Evolutionary conservation across 352 stramenopile species (phyloP), one percentile per base, ranked within the genome.

Genomic region (Phytophthora foliorum): DNA sequence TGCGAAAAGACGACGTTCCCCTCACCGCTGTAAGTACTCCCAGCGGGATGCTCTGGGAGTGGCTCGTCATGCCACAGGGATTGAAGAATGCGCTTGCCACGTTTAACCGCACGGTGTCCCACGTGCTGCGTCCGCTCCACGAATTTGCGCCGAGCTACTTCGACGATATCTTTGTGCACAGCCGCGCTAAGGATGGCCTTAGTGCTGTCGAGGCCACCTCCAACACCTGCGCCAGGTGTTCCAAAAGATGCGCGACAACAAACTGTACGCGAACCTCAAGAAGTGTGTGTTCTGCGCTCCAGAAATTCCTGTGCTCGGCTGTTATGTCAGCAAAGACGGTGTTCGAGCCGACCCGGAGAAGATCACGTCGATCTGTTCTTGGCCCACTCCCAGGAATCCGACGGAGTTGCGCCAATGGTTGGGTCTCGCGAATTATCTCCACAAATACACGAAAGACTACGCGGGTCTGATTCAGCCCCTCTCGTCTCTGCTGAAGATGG

Each of bases 111-210:
- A 41, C 73, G 19, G 67, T 84, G 0, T 65, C 53, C 5, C 31
- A 58, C n/a, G 17, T 72, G n/a, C 27, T 57, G 3, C 41, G 57
- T 0, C 50, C 59, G 4, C 25, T 71, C n/a, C 58, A 46, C 68
- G 1, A 61, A 17, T 68, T 71, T 38, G 52, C 68, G 2, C 70
- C 50, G 14, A 64, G 51, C 17, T 79, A 79, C 14, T 77, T 82
- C 42, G 70, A 82, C 36, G 70, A 77, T 19, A 55, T 82, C 42
- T 77, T 63, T 39, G 31, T 76, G 5, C 69, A 69, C 63, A 66
- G 56, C 19, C 46, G 41, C 14, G 49, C 48, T 14, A 25, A 49
- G 16, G 22, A 36, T 9, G 39, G 24, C 3, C 31, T 38, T 5
- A 29, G 25, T 5, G 25, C 2, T 5, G 29, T 69, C 10, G n/a